phyloP scores from a whole-genome alignment of 495 filamentous ascomycete genomes.

The Lepraria neglecta region DNA sequence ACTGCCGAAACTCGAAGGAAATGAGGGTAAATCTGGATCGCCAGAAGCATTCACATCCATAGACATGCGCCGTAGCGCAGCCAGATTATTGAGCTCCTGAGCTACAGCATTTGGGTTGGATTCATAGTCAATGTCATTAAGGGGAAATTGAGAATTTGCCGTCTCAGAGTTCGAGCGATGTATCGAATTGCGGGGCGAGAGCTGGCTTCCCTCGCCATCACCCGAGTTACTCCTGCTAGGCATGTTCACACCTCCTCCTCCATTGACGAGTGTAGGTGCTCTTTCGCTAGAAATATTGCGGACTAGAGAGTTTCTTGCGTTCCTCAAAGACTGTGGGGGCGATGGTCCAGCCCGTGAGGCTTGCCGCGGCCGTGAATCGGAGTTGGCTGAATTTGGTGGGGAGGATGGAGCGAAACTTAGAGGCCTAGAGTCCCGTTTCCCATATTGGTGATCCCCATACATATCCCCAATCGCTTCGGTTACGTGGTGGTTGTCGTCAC shows the following conservation, averaged over 20 bases:
- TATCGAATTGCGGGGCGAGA: conserved; percentile 55
- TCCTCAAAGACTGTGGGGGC: conserved; percentile 35
- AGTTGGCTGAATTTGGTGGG: conserved; percentile 32
- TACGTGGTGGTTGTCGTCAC: conserved; percentile 87
- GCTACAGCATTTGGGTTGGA: conserved; percentile 86
- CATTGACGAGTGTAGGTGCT: conserved; percentile 35
- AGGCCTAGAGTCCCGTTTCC: conserved; percentile 51
- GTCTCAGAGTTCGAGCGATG: conserved; percentile 59
- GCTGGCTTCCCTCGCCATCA: conserved; percentile 45
- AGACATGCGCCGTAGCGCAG: conserved; percentile 92
- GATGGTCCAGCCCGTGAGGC: conserved; percentile 40
- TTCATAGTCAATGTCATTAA: conserved; percentile 89
- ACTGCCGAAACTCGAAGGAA: conserved; percentile 49
- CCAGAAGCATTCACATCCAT: conserved; percentile 92
- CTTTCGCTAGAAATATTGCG: conserved; percentile 22
- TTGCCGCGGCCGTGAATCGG: conserved; percentile 29
- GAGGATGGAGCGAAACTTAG: conserved; percentile 59
- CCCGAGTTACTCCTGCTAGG: conserved; percentile 40
- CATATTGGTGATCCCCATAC: conserved; percentile 79
- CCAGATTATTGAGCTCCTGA: conserved; percentile 90
- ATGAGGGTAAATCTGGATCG: conserved; percentile 89
- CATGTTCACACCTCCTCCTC: conserved; percentile 38
- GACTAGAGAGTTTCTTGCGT: conserved; percentile 20
- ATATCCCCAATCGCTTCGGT: conserved; percentile 95
- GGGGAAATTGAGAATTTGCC: conserved; percentile 68